These are phyloP conservation scores for Fusarium annulatum DNA, from an alignment of 2,329 filamentous ascomycete species.

Conservation along the genomic window DNA sequence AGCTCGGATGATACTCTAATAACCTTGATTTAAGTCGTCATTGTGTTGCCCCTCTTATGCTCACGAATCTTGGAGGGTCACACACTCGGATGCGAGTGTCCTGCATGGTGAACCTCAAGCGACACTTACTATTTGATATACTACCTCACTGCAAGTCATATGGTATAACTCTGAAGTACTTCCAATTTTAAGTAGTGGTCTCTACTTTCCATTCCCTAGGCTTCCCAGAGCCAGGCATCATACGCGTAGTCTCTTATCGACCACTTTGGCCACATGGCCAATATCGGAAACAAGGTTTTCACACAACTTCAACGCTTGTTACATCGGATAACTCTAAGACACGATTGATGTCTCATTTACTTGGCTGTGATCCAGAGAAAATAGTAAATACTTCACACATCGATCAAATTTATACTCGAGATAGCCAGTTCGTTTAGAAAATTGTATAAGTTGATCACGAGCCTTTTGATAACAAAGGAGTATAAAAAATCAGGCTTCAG, in stretches of 20 bases:
- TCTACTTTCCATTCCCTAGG: background rate
- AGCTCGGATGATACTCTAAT: background rate
- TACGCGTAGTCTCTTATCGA: background rate
- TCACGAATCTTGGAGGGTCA: background rate
- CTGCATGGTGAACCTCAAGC: background rate
- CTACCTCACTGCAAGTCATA: background rate
- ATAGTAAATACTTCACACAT: background rate
- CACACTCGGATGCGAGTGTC: background rate
- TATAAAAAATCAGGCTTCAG: background rate
- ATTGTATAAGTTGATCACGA: background rate
- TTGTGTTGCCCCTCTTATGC: background rate
- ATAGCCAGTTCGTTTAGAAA: background rate
- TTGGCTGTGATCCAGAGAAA: too few relatives aligned
- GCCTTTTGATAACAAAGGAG: background rate
- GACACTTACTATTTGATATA: background rate
- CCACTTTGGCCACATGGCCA: background rate
- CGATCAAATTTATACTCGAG: background rate
- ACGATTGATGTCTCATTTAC: background rate
- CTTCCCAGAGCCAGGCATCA: too few relatives aligned
- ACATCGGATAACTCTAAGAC: background rate
- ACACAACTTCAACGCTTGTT: too few relatives aligned
- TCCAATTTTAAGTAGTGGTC: too few relatives aligned
- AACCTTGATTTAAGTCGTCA: background rate
- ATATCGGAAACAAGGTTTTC: background rate
- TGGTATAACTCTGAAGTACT: too few relatives aligned